Base-by-base conservation (phyloP, 768 basidiomycete species). In the Boletus rufocinnamomeus region DNA sequence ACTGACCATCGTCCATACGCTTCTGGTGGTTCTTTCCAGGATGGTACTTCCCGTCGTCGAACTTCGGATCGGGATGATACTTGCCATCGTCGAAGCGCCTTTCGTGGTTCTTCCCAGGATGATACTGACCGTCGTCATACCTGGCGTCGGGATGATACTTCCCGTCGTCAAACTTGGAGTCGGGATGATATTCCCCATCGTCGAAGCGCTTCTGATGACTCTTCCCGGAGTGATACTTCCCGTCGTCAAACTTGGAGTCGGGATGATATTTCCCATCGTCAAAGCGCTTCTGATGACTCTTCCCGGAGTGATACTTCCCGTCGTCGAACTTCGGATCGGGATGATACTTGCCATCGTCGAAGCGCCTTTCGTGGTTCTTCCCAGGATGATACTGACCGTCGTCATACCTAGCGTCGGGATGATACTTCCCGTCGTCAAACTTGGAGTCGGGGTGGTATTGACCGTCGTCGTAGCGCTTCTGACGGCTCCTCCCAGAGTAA, bases 251-350 rank as follows among this genome's bases (percentile, higher is more conserved):
- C 30, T 50, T 46, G 27, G 61, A 4, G 7, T 34, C 17, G 10
- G 54, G 51, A 2, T 58, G 66, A 21, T 67, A 60, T 35, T 59
- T n/a, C 6, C 63, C 64, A 41, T 66, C 64, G 5, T 69, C 67
- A n/a, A 27, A 47, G 23, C 59, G 63, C 38, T 54, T 54, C 45
- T 48, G 52, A 17, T 17, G 61, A 4, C 23, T 53, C 51, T 53
- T 23, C 8, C 23, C 49, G 6, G 49, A 17, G 13, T 21, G 32
- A 19, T 58, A 32, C 44, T 49, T 30, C 3, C 48, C 48, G 21
- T 51, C 28, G 19, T 58, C 55, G 17, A 32, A 63, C 35, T 50
- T 37, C n/a, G 65, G 19, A 19, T 55, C 32, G 2, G 55, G 19
- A 30, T 66, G 61, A 32, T 66, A 54, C 38, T 63, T 30, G 10